Base-by-base conservation (phyloP, 2,329 filamentous ascomycete genomes). In the Colletotrichum graminicola region DNA sequence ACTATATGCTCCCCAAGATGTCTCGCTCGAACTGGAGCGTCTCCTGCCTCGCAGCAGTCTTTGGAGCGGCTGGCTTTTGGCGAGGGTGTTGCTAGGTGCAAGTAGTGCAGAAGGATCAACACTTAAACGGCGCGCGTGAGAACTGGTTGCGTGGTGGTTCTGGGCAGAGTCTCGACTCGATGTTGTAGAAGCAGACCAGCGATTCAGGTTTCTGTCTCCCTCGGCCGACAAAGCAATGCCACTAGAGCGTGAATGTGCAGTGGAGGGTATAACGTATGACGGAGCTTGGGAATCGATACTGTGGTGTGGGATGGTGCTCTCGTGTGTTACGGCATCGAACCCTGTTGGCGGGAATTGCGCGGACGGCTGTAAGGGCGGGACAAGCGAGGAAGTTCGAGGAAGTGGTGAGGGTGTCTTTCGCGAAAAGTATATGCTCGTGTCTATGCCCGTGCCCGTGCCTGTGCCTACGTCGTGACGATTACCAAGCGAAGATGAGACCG, bases 121-220 rank as follows among this genome's bases (percentile, higher is more conserved):
- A 21, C 69, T 72, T 41, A 69, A 18, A 12, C 66, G 69, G 43
- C 59, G 59, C 36, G 45, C 45, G 63, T 63, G 47, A 32, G 34
- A 64, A 4, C 36, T 36, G 21, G 34, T 21, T 32, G 41, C 32
- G 45, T 32, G 66, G 51, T 54, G 57, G 41, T 64, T 61, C 56
- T 54, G 60, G 16, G 32, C 54, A 51, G 62, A 75, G 56, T 39
- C 61, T 64, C 78, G 81, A 66, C 83, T 86, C 57, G 85, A 87
- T 4, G 79, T 75, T 56, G 84, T 86, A 21, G 85, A 87, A 36
- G 80, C 79, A 59, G 84, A 87, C 85, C 84, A 87, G 75, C 84
- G 82, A 75, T 87, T 83, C 68, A 85, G 79, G 73, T 83, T 84
- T 74, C 82, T 82, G 51, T 82, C 77, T 14, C 80, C 77, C 65